phyloP scores from a whole-genome alignment of 257 asterid species.

The Petunia secreta region DNA sequence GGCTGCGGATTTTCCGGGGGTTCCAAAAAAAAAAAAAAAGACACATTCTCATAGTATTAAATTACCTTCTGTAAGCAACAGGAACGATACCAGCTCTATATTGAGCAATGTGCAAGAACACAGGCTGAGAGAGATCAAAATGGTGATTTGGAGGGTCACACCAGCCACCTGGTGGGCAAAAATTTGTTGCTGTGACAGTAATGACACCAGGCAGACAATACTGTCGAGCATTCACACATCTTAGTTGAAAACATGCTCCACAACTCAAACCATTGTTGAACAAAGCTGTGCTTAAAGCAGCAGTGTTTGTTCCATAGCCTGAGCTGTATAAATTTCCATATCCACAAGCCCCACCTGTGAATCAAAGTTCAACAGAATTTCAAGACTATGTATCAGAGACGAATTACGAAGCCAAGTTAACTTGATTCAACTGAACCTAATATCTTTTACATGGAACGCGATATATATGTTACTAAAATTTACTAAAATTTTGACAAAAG shows the following conservation, averaged over 20 bases:
- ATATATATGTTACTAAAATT: too few species aligned
- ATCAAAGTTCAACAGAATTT: neutral
- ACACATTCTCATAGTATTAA: neutral
- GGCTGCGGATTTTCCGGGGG: too few species aligned
- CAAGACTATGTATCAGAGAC: neutral
- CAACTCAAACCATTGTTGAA: slow-evolving; percentile 85
- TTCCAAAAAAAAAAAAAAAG: neutral
- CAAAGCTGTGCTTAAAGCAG: slow-evolving; percentile 82
- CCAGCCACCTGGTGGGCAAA: slow-evolving; percentile 98
- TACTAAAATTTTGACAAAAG: too few species aligned
- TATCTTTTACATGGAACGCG: too few species aligned
- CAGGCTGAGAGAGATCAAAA: slow-evolving; percentile 84
- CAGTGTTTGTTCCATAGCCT: slow-evolving; percentile 84
- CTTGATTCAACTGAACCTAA: too few species aligned
- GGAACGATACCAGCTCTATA: slow-evolving; percentile 89
- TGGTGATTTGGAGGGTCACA: slow-evolving; percentile 92
- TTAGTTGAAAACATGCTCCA: slow-evolving; percentile 72
- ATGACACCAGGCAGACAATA: slow-evolving; percentile 72
- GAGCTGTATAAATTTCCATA: slow-evolving; percentile 84
- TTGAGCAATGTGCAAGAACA: slow-evolving; percentile 73
- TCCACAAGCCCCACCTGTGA: slow-evolving; percentile 91
- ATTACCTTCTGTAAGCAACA: slow-evolving; percentile 71
- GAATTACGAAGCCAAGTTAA: too few species aligned
- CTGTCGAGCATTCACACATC: slow-evolving; percentile 60
- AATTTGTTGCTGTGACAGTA: slow-evolving; percentile 83